Evolutionary conservation across 306 rosid genomes (phyloP), one percentile per base, ranked within the genome.

Genomic region (Oemleria cerasiformis): DNA sequence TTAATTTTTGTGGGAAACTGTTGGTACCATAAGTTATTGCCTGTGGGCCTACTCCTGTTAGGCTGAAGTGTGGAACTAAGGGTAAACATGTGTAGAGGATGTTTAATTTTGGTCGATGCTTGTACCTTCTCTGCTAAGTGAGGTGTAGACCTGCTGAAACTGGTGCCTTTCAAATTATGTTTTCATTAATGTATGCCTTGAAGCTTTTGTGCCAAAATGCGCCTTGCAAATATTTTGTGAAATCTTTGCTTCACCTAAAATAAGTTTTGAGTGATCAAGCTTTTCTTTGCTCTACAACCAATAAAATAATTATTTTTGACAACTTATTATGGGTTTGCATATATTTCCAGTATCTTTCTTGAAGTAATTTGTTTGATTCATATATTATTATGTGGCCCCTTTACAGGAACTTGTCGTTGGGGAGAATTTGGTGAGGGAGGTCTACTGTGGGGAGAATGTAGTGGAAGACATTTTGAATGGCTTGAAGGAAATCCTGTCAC

Each of bases 351-450:
- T 15, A 9, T 68, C 16, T 23, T 23, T 58, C 39, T 38, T 75
- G 0, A 63, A 17, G 9, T 58, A 42, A 1, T 39, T 13, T 40
- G 16, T 16, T 44, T 38, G 19, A 17, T 38, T 25, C 3, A 20
- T 71, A 20, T 36, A 48, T 67, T 50, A 65, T 64, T 47, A 48
- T 34, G 61, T 8, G 68, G 57, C 43, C 55, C 69, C 68, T 81
- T 78, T 50, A 49, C 85, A 93, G 98, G 96, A 70, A 88, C 97
- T 43, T 75, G 77, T 70, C 85, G 83, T 20, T 93, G 98, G 98
- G 91, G 91, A 65, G 97, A 88, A 84, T 93, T 77, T 84, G 98
- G 97, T 66, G 97, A 88, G 84, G 97, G 98, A 40, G 98, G 98
- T 65, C 87, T 91, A 69, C 81, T 93, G 48, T 93, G 98, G 98